Percentiles rank a stretch among this genome's conserved stretches.
Conservation (phyloP, 2,329 filamentous ascomycete species). For the Pseudogymnoascus sp. region DNA sequence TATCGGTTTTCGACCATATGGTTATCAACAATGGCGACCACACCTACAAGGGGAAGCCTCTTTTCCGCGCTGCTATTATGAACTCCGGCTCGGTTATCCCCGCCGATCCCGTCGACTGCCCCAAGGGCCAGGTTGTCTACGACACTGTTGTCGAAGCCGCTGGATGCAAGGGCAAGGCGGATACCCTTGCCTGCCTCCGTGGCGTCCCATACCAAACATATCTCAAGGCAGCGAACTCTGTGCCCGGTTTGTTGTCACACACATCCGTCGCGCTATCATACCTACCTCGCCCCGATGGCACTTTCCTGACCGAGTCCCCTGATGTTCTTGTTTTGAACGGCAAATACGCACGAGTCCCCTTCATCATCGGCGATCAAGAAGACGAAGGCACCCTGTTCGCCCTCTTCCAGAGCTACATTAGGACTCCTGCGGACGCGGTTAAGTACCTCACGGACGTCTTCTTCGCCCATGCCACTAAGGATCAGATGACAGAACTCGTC, state of each 20-base stretch:
- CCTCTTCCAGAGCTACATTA: conserved; percentile 55
- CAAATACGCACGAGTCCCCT: conserved; percentile 51
- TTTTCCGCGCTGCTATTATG: conserved; percentile 76
- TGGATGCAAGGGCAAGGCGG: conserved; percentile 50
- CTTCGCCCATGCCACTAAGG: conserved; percentile 49
- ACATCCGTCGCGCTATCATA: conserved; percentile 64
- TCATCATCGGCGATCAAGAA: conserved; percentile 68
- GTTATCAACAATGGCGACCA: conserved; percentile 64
- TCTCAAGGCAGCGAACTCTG: conserved; percentile 60
- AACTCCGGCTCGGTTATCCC: conserved; percentile 60
- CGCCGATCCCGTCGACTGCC: conserved; percentile 55
- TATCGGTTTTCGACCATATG: conserved; percentile 73
- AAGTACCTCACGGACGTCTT: conserved; percentile 54
- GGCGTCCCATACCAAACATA: conserved; percentile 50
- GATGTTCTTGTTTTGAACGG: conserved; percentile 49
- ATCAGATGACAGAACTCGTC: conserved; percentile 50
- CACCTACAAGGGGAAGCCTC: conserved; percentile 64
- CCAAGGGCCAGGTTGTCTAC: conserved; percentile 59
- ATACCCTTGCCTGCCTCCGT: conserved; percentile 62
- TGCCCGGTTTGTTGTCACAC: conserved; percentile 62
- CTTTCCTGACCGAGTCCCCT: conserved; percentile 52
- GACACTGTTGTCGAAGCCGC: conserved; percentile 52
- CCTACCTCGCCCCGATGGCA: conserved; percentile 65
- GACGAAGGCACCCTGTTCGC: conserved; percentile 73
- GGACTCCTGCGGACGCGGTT: conserved; percentile 49